A percentile compares a stretch with the other conserved stretches of the same genome.
These are phyloP conservation scores for Phaeotremella skinneri DNA, from an alignment of 768 basidiomycete species.

Conservation along the genomic window DNA sequence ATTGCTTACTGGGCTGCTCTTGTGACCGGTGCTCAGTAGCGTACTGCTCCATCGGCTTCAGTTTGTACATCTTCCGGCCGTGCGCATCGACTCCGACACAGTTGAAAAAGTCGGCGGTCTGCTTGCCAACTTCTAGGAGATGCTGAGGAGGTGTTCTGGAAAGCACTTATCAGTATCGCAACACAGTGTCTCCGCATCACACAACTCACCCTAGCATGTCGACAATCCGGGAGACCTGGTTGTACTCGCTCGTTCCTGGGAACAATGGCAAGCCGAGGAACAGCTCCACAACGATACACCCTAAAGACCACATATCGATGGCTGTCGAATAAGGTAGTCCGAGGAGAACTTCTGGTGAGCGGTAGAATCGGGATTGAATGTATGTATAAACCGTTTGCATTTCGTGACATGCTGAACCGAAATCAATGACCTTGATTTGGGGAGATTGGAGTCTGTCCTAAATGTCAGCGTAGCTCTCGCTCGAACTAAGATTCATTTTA, in stretches of 20 bases:
- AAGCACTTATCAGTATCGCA: not conserved
- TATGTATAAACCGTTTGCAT: slow-evolving; percentile 99
- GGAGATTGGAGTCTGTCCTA: slow-evolving; percentile 82
- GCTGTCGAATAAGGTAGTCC: slow-evolving; percentile 90
- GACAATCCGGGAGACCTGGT: slow-evolving; percentile 92
- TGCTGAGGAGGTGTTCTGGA: slow-evolving; percentile 79
- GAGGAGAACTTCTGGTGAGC: slow-evolving; percentile 93
- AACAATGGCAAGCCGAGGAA: slow-evolving; percentile 95
- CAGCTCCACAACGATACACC: slow-evolving; percentile 96
- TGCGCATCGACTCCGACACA: slow-evolving; percentile 64
- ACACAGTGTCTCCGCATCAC: not conserved
- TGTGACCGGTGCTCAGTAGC: slow-evolving; percentile 90
- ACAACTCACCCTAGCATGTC: slow-evolving; percentile 91
- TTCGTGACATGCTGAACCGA: slow-evolving; percentile 98
- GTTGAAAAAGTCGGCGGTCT: slow-evolving; percentile 90
- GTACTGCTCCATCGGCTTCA: slow-evolving; percentile 93
- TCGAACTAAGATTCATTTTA: too few species aligned
- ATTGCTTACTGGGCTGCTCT: slow-evolving; percentile 98
- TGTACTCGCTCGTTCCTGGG: slow-evolving; percentile 98
- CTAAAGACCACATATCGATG: slow-evolving; percentile 99
- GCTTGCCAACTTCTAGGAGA: slow-evolving; percentile 96
- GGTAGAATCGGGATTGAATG: slow-evolving; percentile 98
- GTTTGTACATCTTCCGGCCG: slow-evolving; percentile 70
- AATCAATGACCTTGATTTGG: slow-evolving; percentile 98
- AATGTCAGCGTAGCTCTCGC: slow-evolving; percentile 5